Conservation (phyloP, 352 stramenopile genomes). For the Phytophthora pini region DNA sequence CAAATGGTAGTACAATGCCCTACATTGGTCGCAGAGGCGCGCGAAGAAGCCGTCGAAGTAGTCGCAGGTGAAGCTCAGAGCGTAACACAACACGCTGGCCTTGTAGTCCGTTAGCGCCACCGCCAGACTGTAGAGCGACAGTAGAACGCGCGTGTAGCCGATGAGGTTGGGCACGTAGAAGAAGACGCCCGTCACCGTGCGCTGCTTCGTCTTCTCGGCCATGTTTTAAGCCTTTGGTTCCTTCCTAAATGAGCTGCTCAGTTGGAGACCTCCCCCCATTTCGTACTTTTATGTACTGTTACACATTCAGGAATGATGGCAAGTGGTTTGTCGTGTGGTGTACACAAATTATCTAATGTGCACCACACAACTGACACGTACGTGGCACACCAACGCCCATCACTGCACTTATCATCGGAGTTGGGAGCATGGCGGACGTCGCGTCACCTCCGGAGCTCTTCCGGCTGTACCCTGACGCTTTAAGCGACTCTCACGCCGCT, state of each 20-base stretch:
- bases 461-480: conserved; percentile 52
- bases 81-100: conserved; percentile 90
- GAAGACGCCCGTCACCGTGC: conserved; percentile 83
- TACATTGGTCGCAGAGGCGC: conserved; percentile 96
- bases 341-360: not conserved
- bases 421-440: not conserved
- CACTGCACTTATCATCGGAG: not conserved
- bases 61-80: conserved; percentile 97
- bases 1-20: not conserved
- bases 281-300: conserved; percentile 2
- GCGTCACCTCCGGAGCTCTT: conserved; percentile 41
- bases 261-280: not conserved
- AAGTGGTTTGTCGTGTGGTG: not conserved
- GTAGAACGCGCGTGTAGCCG: conserved; percentile 92
- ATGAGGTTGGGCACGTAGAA: conserved; percentile 98
- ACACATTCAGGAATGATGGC: conserved; percentile 1
- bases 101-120: conserved; percentile 82
- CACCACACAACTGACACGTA: conserved; percentile 6
- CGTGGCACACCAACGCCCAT: conserved; percentile 8
- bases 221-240: conserved; percentile 6
- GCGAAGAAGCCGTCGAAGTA: conserved; percentile 98
- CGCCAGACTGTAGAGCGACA: conserved; percentile 87
- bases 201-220: conserved; percentile 33
- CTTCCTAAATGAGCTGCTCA: conserved; percentile 4
- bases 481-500: conserved; percentile 50